These are phyloP conservation scores for Camellia japonica DNA, from an alignment of 148 eudicot genomes.

Conservation along the genomic window DNA sequence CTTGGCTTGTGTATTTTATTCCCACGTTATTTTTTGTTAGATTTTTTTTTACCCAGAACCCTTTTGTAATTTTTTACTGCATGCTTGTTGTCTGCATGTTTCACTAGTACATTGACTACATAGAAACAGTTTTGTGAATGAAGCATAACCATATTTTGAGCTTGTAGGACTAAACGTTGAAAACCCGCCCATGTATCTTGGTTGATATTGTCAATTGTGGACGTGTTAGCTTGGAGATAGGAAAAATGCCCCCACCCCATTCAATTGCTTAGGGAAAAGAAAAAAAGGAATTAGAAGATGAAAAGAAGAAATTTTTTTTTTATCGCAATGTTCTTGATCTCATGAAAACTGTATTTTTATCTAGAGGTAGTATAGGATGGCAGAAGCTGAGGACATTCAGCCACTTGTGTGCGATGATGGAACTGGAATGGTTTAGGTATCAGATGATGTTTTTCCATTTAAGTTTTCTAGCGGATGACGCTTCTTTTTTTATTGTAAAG, in stretches of 20 bases:
- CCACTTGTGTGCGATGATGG: constrained; percentile 89
- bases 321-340: neutral
- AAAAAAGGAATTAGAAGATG: too few relatives aligned
- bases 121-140: neutral
- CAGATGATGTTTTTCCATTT: neutral
- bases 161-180: neutral
- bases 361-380: constrained; percentile 52
- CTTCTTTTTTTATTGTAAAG: neutral
- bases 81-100: neutral
- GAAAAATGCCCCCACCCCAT: neutral
- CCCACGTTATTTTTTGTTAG: neutral
- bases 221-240: too few relatives aligned
- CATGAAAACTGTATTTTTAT: constrained; percentile 14
- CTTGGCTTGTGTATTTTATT: neutral
- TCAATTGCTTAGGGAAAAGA: neutral
- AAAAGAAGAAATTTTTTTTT: neutral
- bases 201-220: neutral
- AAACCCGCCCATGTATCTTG: neutral
- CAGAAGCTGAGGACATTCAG: constrained; percentile 76
- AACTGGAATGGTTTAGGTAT: constrained; percentile 86
- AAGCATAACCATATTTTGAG: neutral
- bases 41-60: neutral
- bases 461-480: neutral
- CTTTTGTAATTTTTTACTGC: too few relatives aligned
- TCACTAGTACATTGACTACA: neutral